Evolutionary conservation across 78 protist species (phyloP), one percentile per base, ranked within the genome.

Genomic region (Guillardia theta): DNA sequence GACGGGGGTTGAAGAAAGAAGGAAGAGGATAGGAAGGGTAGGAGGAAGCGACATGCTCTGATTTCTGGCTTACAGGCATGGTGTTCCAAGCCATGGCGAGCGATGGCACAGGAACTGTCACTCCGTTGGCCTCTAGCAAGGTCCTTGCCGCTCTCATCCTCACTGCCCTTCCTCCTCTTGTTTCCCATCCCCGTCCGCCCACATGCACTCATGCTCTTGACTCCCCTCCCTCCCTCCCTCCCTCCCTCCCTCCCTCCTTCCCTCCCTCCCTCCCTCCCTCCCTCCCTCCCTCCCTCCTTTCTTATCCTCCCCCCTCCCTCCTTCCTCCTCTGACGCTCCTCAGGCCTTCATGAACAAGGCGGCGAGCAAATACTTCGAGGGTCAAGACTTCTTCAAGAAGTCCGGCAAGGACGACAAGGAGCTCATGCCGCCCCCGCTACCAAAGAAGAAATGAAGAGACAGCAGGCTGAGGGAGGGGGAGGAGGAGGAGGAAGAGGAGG

Each of bases 51-150:
- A n/a, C n/a, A n/a, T n/a, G n/a, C n/a, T n/a, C n/a, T n/a, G n/a
- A n/a, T n/a, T n/a, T n/a, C n/a, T n/a, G n/a, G n/a, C n/a, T n/a
- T n/a, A n/a, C n/a, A n/a, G n/a, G n/a, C n/a, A n/a, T n/a, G n/a
- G n/a, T n/a, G n/a, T n/a, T n/a, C 27, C 70, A 58, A 30, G 90
- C 90, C 43, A 78, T 78, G 90, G 90, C 90, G 15, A 43, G 50
- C 21, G 90, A 78, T n/a, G 90, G 90, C 1, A 78, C 90, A 1
- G 90, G 90, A 8, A 78, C 90, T 8, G 90, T 78, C 53, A 78
- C 90, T 46, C 90, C 90, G 48, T 10, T 78, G 48, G 70, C 70
- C 39, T 27, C 39, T 30, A 58, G 70, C 70, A 58, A 58, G 70
- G n/a, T n/a, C n/a, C n/a, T n/a, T n/a, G n/a, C n/a, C n/a, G n/a